Evolutionary conservation across 75 land plant species (phyloP).

Genomic region (Cupressus sempervirens): DNA sequence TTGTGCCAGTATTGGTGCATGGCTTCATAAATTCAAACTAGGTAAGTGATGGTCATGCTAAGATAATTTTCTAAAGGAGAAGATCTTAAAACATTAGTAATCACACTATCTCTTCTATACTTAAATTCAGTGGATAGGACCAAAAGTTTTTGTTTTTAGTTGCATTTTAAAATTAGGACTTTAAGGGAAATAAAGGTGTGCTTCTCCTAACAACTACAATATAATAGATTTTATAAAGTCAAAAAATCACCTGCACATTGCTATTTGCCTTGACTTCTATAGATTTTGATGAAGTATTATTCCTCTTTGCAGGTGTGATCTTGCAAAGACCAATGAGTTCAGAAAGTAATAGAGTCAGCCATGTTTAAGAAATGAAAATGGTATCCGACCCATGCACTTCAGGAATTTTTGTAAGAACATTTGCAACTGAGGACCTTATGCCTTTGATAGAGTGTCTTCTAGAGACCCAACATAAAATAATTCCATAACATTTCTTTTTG

Average conservation of each 20-base stretch:
- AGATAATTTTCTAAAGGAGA: no score
- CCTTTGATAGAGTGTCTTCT: slow-evolving; percentile 39
- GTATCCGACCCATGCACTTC: slow-evolving; percentile 68
- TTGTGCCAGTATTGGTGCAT: no score
- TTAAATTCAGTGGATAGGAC: no score
- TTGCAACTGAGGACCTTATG: slow-evolving; percentile 47
- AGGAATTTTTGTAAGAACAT: slow-evolving; percentile 62
- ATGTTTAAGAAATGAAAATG: slow-evolving; percentile 80
- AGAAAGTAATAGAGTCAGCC: slow-evolving; percentile 70
- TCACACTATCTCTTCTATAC: no score
- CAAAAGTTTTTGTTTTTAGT: no score
- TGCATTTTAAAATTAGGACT: no score
- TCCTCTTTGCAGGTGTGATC: slow-evolving; percentile 30
- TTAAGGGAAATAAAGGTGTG: no score
- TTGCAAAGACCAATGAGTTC: slow-evolving; percentile 51
- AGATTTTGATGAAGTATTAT: slow-evolving; percentile 20
- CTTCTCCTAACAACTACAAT: no score
- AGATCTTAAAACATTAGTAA: no score
- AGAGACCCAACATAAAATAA: slow-evolving; percentile 81
- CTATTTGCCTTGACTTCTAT: slow-evolving; percentile 64
- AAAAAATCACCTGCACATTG: slow-evolving; percentile 31
- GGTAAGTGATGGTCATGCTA: no score
- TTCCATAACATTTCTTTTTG: slow-evolving; percentile 85
- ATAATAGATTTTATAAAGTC: neutral
- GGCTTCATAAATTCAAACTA: no score